Base-by-base conservation (phyloP, 768 basidiomycete genomes). In the Gymnopilus junonius region DNA sequence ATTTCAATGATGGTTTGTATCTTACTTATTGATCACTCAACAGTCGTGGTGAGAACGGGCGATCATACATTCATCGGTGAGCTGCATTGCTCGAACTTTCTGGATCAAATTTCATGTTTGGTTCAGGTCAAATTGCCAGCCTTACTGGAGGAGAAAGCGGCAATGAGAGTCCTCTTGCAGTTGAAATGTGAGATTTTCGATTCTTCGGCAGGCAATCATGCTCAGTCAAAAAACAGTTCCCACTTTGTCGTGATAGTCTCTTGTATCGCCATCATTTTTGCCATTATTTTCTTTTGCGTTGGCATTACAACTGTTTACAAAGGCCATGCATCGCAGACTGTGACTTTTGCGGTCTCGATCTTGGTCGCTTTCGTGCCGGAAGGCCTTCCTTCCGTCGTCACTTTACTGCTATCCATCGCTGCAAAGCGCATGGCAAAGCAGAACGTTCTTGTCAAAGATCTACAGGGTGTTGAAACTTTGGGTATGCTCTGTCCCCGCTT, bases 391-490 rank as follows among this genome's bases (percentile, higher is more conserved):
- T 88, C 87, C 3, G 86, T 87, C 1, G 88, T 90, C 45, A 90
- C 88, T 0, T 76, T 90, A 10, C 77, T 89, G 61, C 69, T 90
- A 6, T 88, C 88, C 4, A 89, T 90, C 43, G 88, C 88, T 0
- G 89, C 88, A 17, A 89, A 88, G 73, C 79, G 89, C 31, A 89
- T 90, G 88, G 88, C 89, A 1, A 81, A 81, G 23, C 86, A 87
- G 71, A 88, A 89, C 63, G 88, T 90, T 5, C 77, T 90, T n/a
- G 88, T 89, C 17, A 90, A 90, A 66, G 87, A 89, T 67, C 71
- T 90, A n/a, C 88, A 89, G 70, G 88, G 88, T 42, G 88, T 90
- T 0, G 88, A 90, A 70, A 89, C 88, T 2, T 77, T 90, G 17
- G 88, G 87, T 82, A 67, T 83, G 73, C 63, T 48, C 60, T 27